Percentiles rank a stretch among this genome's conserved stretches.
Conservation (phyloP, 2,329 filamentous ascomycete genomes). For the Botrytis fabae region DNA sequence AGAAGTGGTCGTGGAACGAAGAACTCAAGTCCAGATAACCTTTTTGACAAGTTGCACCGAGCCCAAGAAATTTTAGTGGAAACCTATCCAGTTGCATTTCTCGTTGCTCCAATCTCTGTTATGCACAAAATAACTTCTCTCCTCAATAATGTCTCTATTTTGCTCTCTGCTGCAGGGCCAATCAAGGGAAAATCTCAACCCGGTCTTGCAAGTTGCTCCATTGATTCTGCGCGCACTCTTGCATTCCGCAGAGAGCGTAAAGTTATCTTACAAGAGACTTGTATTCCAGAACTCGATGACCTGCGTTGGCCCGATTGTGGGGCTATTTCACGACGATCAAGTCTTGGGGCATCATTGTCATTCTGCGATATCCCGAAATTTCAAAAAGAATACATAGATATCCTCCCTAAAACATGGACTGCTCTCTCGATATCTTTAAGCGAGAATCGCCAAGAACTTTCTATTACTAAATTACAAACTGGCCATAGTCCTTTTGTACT, state of each 20-base stretch:
- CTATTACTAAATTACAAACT: constrained; percentile 80
- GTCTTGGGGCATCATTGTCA: constrained; percentile 46
- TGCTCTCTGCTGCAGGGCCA: constrained; percentile 62
- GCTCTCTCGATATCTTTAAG: constrained; percentile 83
- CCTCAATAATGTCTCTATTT: constrained; percentile 64
- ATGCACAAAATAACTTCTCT: constrained; percentile 64
- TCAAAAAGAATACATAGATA: constrained; percentile 78
- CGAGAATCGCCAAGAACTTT: constrained; percentile 79
- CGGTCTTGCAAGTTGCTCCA: constrained; percentile 60
- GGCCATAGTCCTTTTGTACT: constrained; percentile 80
- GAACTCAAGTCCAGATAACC: constrained; percentile 39
- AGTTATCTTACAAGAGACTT: constrained; percentile 44
- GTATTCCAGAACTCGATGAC: constrained; percentile 34
- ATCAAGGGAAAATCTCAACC: constrained; percentile 51
- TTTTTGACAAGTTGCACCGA: constrained; percentile 52
- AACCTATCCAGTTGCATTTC: constrained; percentile 53
- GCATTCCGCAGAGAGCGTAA: constrained; percentile 66
- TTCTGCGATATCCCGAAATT: constrained; percentile 60
- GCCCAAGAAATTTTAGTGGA: constrained; percentile 67
- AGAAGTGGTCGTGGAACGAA: constrained; percentile 28
- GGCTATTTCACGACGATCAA: constrained; percentile 45
- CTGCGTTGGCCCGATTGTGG: constrained; percentile 44
- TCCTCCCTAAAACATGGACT: constrained; percentile 80
- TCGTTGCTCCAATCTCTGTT: constrained; percentile 54
- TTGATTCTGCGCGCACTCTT: constrained; percentile 70